A percentile compares a stretch with the other conserved stretches of the same genome.
These are phyloP conservation scores for Curvularia hawaiiensis DNA, from an alignment of 2,329 filamentous ascomycete genomes.

Conservation along the genomic window DNA sequence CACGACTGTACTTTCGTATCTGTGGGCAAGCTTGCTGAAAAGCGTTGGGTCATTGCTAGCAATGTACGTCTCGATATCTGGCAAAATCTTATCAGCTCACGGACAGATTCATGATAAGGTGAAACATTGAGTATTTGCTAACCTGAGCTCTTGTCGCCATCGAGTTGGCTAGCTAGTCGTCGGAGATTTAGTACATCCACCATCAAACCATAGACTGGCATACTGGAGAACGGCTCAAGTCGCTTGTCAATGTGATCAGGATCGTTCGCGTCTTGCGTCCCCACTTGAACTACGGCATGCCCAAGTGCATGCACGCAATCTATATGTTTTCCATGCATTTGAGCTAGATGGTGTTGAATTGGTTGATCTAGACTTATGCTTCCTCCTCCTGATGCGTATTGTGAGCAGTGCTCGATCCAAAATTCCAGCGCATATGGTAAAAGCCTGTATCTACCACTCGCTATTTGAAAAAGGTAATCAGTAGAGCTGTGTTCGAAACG, in stretches of 20 bases:
- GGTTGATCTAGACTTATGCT: neutral
- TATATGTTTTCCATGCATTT: neutral
- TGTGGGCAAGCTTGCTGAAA: neutral
- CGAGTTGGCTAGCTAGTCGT: neutral
- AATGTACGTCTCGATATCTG: neutral
- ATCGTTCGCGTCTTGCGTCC: neutral
- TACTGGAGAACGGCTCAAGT: neutral
- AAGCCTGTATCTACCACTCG: slow-evolving; percentile 16
- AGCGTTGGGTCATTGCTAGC: neutral
- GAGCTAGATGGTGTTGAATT: neutral
- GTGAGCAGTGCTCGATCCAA: slow-evolving; percentile 24
- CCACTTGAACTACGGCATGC: neutral
- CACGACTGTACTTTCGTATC: neutral
- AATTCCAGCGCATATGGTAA: slow-evolving; percentile 25
- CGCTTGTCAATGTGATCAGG: neutral
- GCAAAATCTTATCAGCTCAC: neutral
- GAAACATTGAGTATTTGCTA: neutral
- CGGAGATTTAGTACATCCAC: neutral
- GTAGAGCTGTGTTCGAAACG: neutral
- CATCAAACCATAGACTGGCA: neutral
- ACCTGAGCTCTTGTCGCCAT: neutral
- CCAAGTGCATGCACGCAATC: neutral
- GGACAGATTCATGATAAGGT: neutral
- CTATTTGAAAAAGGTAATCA: slow-evolving; percentile 1
- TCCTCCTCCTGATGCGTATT: slow-evolving; percentile 9